phyloP scores from a whole-genome alignment of 1,284 basidiomycete species.

The Ganoderma sinense region DNA sequence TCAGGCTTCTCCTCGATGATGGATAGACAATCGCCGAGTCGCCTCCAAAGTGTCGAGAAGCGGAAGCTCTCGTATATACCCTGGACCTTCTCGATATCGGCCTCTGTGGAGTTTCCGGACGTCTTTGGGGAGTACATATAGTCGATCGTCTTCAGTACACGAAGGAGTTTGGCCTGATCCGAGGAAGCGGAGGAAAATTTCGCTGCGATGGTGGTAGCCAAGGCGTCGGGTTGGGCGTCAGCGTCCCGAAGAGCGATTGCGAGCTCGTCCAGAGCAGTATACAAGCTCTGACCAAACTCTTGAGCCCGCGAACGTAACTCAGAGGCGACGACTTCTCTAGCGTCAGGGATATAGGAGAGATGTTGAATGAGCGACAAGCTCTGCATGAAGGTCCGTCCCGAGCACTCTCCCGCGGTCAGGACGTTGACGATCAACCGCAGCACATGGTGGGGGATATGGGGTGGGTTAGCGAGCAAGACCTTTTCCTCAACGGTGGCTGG shows the following conservation, averaged over 20 bases:
- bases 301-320: slow-evolving; percentile 88
- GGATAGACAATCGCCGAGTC: slow-evolving; percentile 85
- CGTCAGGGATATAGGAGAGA: slow-evolving; percentile 86
- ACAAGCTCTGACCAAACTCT: slow-evolving; percentile 81
- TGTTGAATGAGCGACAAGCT: slow-evolving; percentile 91
- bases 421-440: slow-evolving; percentile 94
- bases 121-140: slow-evolving; percentile 88
- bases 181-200: slow-evolving; percentile 94
- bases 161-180: slow-evolving; percentile 90
- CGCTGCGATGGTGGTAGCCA: slow-evolving; percentile 75
- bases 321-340: slow-evolving; percentile 85
- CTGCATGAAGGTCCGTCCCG: slow-evolving; percentile 92
- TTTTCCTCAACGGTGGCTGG: slow-evolving; percentile 63
- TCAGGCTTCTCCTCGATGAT: slow-evolving; percentile 83
- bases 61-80: slow-evolving; percentile 89
- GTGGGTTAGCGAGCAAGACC: slow-evolving; percentile 72
- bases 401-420: slow-evolving; percentile 92
- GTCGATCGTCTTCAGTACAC: slow-evolving; percentile 95
- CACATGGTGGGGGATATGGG: slow-evolving; percentile 82
- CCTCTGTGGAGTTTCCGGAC: slow-evolving; percentile 43
- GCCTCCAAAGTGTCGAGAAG: slow-evolving; percentile 86
- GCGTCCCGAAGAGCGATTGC: slow-evolving; percentile 60
- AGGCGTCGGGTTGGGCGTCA: slow-evolving; percentile 58
- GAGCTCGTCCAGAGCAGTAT: slow-evolving; percentile 81
- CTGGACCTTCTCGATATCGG: slow-evolving; percentile 82